Base-by-base conservation (phyloP, 2,329 filamentous ascomycete genomes). In the Fusarium caatingaense region DNA sequence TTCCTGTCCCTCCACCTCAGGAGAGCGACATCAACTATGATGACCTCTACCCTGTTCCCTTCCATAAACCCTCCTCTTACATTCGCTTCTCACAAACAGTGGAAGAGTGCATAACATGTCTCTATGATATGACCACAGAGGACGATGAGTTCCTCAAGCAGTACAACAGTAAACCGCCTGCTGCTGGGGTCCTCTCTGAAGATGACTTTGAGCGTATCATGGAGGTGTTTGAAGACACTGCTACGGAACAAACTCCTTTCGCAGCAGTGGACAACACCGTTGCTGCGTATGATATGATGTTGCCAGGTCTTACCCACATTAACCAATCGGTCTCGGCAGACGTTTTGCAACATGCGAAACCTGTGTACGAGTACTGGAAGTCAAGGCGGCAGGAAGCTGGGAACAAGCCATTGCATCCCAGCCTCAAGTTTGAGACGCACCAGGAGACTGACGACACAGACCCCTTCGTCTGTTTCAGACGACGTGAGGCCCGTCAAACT, bases 81-180 rank as follows among this genome's bases (percentile, higher is more conserved):
- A 97, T 99, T 79, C 93, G 95, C 71, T 98, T 97, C 83, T 98
- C 96, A 70, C 95, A 97, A 72, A 99, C 96, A 5, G 95, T 99
- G 66, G 96, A 99, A 82, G 96, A 99, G 81, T 97, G 92, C 76
- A 91, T 93, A 77, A 92, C 93, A 76, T 92, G 91, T 78, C 89
- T 91, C 75, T 99, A 99, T 89, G 94, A 97, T 82, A 95, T 98
- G 92, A 94, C 91, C 28, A 90, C 91, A 71, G 93, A 97, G 76
- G 96, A 99, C 82, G 92, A 94, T 79, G 88, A 87, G 59, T 97
- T 93, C 78, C 87, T 99, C 74, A 92, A 91, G 77, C 86, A 88
- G 72, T 91, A 96, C 83, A 99, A 98, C 82, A 85, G 89, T 73
- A 94, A 92, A 82, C 89, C 87, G 75, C 85, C 89, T 65, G 81